Base-by-base conservation (phyloP, 495 filamentous ascomycete species). In the Hyaloscypha hepaticicola region DNA sequence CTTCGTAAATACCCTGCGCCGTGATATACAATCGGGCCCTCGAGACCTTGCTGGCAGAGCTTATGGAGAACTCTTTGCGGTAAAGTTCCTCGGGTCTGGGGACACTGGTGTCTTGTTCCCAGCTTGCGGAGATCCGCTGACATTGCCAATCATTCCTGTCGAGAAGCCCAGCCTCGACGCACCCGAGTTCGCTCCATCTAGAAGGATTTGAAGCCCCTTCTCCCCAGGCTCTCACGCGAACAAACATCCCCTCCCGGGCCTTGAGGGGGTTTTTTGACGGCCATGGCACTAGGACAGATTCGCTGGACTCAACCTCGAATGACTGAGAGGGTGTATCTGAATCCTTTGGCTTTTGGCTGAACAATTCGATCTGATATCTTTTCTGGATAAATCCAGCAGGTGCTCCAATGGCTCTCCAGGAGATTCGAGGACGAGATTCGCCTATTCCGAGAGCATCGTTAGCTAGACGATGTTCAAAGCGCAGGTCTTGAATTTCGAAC, bases 1-100 rank as follows among this genome's bases (percentile, higher is more conserved):
- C 77, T 33, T 78, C 76, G 58, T 81, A 84, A 24, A 84, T 38
- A 2, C 83, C 83, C n/a, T 79, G 69, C 0, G 77, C 76, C 0
- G 82, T 84, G 24, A 82, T 78, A 52, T 85, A 85, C 1, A 85
- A 66, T 7, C 78, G 71, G 0, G 78, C 79, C 19, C 38, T 12
- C 7, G 16, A 11, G 31, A 59, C 4, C 19, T 59, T 19, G 6
- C 7, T 25, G 25, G 53, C 26, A 22, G 31, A 34, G 5, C 12
- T 5, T 34, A 56, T 5, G 5, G 53, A 56, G 25, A 56, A 56
- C 14, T 53, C 50, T 53, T 53, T 53, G 7, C 50, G 38, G 19
- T 45, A 45, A 8, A 45, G 19, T 26, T 58, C 16, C 26, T 58
- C 55, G 22, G 55, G 55, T 11, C 31, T 26, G 5, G 56, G 56